phyloP scores from a whole-genome alignment of 352 stramenopile species.

The Phytophthora ohioensis region DNA sequence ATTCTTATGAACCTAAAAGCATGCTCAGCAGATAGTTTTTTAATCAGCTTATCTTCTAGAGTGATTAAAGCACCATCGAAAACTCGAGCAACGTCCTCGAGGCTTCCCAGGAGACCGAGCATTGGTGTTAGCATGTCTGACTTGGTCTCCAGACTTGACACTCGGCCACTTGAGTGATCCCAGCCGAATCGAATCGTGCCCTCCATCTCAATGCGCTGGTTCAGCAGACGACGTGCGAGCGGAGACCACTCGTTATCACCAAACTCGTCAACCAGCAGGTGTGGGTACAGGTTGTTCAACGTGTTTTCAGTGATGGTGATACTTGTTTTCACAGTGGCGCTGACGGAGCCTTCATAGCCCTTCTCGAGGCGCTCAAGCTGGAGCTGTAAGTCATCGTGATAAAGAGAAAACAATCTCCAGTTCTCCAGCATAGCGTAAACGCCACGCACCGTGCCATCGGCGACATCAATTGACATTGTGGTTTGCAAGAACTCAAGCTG shows the following conservation, averaged over 20 bases:
- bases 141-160: not conserved
- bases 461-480: slow-evolving; percentile 16
- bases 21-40: no score
- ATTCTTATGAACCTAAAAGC: no score
- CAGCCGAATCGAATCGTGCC: slow-evolving; percentile 10
- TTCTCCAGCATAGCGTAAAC: slow-evolving; percentile 24
- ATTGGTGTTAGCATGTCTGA: slow-evolving; percentile 7
- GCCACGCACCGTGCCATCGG: slow-evolving; percentile 6
- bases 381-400: slow-evolving; percentile 24
- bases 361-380: slow-evolving; percentile 25
- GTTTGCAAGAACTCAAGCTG: slow-evolving; percentile 32
- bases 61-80: slow-evolving; percentile 12
- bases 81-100: slow-evolving; percentile 9
- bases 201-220: slow-evolving; percentile 1
- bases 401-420: slow-evolving; percentile 21
- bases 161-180: slow-evolving; percentile 5
- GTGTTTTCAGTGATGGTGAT: slow-evolving; percentile 30
- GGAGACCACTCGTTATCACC: slow-evolving; percentile 2
- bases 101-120: slow-evolving; percentile 2
- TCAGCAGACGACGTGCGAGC: not conserved
- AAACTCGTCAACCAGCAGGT: slow-evolving; percentile 14
- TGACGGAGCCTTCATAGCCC: not conserved
- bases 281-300: slow-evolving; percentile 23
- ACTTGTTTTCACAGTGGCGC: slow-evolving; percentile 1
- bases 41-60: not conserved